phyloP scores from a whole-genome alignment of 768 basidiomycete species.

The Neoboletus subvelutipes region DNA sequence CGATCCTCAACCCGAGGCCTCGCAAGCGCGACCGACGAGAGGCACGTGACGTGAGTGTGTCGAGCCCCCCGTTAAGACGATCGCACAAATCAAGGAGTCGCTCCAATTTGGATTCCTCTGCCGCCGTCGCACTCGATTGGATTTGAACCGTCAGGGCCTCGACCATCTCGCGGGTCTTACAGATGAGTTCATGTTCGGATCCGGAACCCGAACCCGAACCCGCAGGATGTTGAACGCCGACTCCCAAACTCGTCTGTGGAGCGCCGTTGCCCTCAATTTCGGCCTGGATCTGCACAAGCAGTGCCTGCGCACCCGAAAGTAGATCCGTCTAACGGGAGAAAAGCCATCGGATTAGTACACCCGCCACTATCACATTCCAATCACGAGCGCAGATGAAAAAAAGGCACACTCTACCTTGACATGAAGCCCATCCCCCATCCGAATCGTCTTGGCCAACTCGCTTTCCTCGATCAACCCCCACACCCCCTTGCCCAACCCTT shows the following conservation, averaged over 20 bases:
- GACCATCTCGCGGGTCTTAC: slow-evolving; percentile 52
- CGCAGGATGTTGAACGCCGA: neutral
- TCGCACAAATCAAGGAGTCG: slow-evolving; percentile 75
- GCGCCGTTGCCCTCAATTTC: neutral
- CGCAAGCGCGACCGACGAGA: slow-evolving; percentile 42
- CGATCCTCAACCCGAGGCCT: slow-evolving; percentile 45
- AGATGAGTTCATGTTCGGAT: slow-evolving; percentile 39
- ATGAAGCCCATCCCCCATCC: slow-evolving; percentile 38
- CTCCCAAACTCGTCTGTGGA: neutral
- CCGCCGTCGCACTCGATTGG: slow-evolving; percentile 39
- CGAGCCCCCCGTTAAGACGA: slow-evolving; percentile 56
- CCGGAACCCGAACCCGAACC: neutral
- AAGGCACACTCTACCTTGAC: slow-evolving; percentile 45
- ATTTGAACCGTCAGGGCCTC: slow-evolving; percentile 53
- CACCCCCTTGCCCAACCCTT: slow-evolving; percentile 64
- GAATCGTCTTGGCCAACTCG: slow-evolving; percentile 70
- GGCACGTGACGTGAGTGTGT: slow-evolving; percentile 41
- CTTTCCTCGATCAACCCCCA: slow-evolving; percentile 89
- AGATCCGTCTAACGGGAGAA: slow-evolving; percentile 4
- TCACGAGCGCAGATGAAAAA: neutral
- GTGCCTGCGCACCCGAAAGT: slow-evolving; percentile 39
- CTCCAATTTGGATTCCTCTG: slow-evolving; percentile 60
- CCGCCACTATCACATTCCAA: neutral
- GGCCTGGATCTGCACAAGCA: slow-evolving; percentile 40
- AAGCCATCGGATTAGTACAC: neutral